These are phyloP conservation scores for Poterioochromonas sp. DNA, from an alignment of 352 stramenopile genomes.

Conservation along the genomic window DNA sequence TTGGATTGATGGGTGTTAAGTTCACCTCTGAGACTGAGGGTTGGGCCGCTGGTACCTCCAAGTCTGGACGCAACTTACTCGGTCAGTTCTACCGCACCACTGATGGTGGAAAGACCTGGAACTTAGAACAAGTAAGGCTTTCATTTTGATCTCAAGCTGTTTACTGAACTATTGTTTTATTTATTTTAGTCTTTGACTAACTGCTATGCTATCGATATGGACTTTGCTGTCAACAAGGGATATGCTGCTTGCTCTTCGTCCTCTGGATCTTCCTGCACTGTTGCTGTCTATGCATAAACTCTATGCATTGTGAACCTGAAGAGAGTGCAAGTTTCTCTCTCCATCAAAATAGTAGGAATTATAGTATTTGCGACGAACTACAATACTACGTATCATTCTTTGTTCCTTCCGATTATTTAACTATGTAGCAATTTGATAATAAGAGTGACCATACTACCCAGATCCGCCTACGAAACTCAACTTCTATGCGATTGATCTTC, in stretches of 20 bases:
- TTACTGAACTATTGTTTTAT: too few species aligned
- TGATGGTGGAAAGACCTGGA: slow-evolving; percentile 17
- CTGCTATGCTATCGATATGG: slow-evolving; percentile 5
- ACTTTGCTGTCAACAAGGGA: background rate
- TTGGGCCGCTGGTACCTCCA: background rate
- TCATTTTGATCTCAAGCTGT: too few species aligned
- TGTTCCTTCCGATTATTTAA: too few species aligned
- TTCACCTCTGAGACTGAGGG: background rate
- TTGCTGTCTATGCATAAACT: slow-evolving; percentile 7
- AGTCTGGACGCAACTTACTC: background rate
- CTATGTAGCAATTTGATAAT: too few species aligned
- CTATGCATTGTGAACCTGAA: too few species aligned
- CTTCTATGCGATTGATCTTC: too few species aligned
- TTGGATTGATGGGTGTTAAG: background rate
- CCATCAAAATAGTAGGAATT: too few species aligned
- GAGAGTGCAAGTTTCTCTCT: too few species aligned
- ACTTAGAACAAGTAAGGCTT: background rate
- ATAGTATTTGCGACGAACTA: too few species aligned
- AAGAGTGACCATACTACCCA: too few species aligned
- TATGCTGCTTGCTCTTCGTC: background rate
- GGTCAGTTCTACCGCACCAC: background rate
- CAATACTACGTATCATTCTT: too few species aligned
- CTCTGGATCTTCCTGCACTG: background rate
- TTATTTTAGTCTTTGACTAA: background rate
- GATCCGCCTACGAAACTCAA: too few species aligned